Evolutionary conservation across 257 asterid genomes (phyloP).

Genomic region (Anisodus tanguticus): DNA sequence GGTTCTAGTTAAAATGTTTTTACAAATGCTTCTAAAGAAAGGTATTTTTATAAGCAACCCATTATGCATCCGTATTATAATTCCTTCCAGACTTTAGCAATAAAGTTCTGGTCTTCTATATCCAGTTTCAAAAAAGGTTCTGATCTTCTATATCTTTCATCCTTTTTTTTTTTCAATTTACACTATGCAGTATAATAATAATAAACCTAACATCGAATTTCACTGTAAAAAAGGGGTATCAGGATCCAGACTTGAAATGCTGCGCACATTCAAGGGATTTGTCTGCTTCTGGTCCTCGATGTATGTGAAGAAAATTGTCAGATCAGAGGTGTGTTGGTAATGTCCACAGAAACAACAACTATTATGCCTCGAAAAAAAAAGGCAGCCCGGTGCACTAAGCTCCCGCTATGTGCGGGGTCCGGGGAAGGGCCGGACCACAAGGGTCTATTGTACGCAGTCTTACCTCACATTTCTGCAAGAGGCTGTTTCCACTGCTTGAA

Average conservation of each 20-base stretch:
- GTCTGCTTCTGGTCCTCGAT: slow-evolving; percentile 10
- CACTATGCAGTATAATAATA: not conserved
- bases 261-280: not conserved
- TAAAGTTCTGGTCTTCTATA: not conserved
- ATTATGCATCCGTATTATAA: slow-evolving; percentile 14
- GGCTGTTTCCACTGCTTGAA: too few relatives aligned
- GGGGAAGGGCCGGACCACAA: too few relatives aligned
- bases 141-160: slow-evolving; percentile 17
- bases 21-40: slow-evolving; percentile 12
- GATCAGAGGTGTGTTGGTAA: not conserved
- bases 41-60: not conserved
- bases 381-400: too few relatives aligned
- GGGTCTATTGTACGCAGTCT: too few relatives aligned
- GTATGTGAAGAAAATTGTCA: not conserved
- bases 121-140: not conserved
- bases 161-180: not conserved
- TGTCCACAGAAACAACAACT: not conserved
- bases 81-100: not conserved
- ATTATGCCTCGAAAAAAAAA: not conserved
- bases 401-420: too few relatives aligned
- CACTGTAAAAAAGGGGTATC: not conserved
- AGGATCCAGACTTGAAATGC: not conserved
- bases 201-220: not conserved
- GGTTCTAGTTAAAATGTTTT: slow-evolving; percentile 13
- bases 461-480: too few relatives aligned